Conservation (phyloP, 257 asterid genomes). For the Apocynum venetum region DNA sequence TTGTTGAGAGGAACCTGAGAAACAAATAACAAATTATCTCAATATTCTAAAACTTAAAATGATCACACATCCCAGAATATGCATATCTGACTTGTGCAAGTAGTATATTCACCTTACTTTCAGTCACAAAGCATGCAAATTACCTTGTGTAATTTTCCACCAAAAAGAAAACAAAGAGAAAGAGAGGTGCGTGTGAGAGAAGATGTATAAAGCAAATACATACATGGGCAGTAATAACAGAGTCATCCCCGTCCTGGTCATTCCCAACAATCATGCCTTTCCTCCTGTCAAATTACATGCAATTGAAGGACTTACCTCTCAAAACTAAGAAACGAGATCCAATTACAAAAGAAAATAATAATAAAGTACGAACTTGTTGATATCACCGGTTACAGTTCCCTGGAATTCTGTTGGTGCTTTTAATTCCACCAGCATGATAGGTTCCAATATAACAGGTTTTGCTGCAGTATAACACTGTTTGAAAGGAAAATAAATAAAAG, state of each 20-base stretch:
- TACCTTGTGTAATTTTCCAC: neutral
- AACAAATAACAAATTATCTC: neutral
- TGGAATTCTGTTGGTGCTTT: conserved; percentile 89
- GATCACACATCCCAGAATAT: neutral
- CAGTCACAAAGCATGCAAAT: neutral
- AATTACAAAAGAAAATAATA: conserved; percentile 8
- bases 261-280: conserved; percentile 94
- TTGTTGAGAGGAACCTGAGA: conserved; percentile 96
- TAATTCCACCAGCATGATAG: conserved; percentile 89
- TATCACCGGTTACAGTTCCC: conserved; percentile 93
- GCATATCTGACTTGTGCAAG: neutral
- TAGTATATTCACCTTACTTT: neutral
- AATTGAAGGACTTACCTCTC: conserved; percentile 10
- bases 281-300: conserved; percentile 50
- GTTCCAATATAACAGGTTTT: conserved; percentile 93
- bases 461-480: conserved; percentile 64
- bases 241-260: conserved; percentile 94
- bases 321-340: conserved; percentile 13
- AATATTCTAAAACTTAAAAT: neutral
- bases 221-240: conserved; percentile 79
- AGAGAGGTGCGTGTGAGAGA: no score
- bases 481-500: conserved; percentile 11
- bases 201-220: conserved; percentile 17
- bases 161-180: neutral
- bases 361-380: conserved; percentile 64